Percentiles rank a stretch among this genome's conserved stretches.
Evolutionary conservation across 768 basidiomycete genomes (phyloP).

Genomic region (Termitomyces sp.): DNA sequence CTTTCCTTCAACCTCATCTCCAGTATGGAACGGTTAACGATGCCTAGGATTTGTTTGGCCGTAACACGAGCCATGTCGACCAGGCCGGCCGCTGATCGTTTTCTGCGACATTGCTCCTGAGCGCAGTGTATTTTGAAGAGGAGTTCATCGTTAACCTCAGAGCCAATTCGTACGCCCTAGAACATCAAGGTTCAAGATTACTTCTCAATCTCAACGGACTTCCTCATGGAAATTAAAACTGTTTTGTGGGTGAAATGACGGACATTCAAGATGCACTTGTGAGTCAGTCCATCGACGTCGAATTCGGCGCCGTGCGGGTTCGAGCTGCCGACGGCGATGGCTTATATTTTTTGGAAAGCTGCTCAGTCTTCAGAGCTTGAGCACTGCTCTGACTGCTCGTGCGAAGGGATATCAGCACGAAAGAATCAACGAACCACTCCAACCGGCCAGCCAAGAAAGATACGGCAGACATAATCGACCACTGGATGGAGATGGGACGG

Average conservation of each 20-base stretch:
- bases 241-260: conserved; percentile 32
- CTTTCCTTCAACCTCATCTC: background rate
- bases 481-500: conserved; percentile 14
- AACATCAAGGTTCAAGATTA: conserved; percentile 12
- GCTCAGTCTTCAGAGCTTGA: too few species aligned
- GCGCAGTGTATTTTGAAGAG: background rate
- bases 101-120: background rate
- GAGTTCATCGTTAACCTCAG: background rate
- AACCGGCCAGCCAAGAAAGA: conserved; percentile 14
- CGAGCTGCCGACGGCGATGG: too few species aligned
- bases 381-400: too few species aligned
- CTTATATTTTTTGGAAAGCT: too few species aligned
- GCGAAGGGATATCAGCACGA: conserved; percentile 20
- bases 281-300: conserved; percentile 20
- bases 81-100: background rate
- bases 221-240: conserved; percentile 31
- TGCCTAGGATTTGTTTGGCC: too few species aligned
- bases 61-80: background rate
- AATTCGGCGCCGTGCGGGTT: conserved; percentile 20
- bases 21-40: too few species aligned
- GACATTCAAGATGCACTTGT: conserved; percentile 31
- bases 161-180: background rate
- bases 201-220: conserved; percentile 23
- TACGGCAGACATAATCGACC: conserved; percentile 14
- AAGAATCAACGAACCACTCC: conserved; percentile 29